Evolutionary conservation across 2,329 filamentous ascomycete genomes (phyloP).

Genomic region (Xylariaceae sp.): DNA sequence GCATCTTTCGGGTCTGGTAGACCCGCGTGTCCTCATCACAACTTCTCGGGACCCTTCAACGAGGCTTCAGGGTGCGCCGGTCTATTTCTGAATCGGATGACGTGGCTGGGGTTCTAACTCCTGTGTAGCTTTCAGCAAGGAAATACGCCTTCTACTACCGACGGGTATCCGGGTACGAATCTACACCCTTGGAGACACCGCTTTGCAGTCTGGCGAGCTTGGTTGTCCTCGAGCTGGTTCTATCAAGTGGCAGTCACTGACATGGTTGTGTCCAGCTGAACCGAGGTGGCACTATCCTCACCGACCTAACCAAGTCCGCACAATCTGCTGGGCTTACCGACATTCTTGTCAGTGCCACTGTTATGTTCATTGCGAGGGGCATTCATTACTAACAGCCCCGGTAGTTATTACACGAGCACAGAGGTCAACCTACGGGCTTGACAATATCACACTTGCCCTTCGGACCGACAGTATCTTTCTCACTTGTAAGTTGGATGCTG

Average conservation of each 20-base stretch:
- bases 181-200: no score
- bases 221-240: no score
- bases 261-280: slow-evolving; percentile 51
- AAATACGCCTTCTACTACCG: slow-evolving; percentile 73
- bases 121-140: slow-evolving; percentile 66
- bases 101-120: background rate
- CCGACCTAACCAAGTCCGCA: slow-evolving; percentile 77
- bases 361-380: background rate
- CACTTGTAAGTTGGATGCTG: slow-evolving; percentile 43
- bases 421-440: slow-evolving; percentile 84
- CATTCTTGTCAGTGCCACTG: slow-evolving; percentile 46
- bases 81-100: background rate
- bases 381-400: slow-evolving; percentile 2
- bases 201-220: no score
- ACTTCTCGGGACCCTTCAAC: slow-evolving; percentile 85
- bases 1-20: slow-evolving; percentile 82
- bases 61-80: slow-evolving; percentile 45
- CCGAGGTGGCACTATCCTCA: slow-evolving; percentile 81
- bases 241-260: background rate
- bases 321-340: slow-evolving; percentile 77
- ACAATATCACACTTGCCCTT: slow-evolving; percentile 74
- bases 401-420: slow-evolving; percentile 58
- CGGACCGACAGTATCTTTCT: slow-evolving; percentile 78
- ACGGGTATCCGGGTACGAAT: slow-evolving; percentile 68
- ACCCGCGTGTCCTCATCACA: slow-evolving; percentile 83